Percentiles rank a stretch among this genome's conserved stretches.
Conservation (phyloP, 2,329 filamentous ascomycete genomes). For the Penicillium sclerotiorum region DNA sequence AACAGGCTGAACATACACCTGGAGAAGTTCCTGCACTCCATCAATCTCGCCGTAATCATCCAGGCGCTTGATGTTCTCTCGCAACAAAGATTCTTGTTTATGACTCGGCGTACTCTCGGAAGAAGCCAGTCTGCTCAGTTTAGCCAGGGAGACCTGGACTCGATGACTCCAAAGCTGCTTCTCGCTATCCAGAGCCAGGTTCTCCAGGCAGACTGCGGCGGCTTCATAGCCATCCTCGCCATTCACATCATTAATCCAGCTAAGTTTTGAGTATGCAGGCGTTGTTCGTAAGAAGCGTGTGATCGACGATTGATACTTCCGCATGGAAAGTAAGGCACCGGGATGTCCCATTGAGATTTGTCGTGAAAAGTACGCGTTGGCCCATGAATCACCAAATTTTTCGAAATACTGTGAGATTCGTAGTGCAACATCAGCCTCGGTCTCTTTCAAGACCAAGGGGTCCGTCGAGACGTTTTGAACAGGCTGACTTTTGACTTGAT, state of each 20-base stretch:
- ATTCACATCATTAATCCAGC: slow-evolving; percentile 92
- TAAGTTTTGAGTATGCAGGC: slow-evolving; percentile 69
- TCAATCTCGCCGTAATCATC: slow-evolving; percentile 69
- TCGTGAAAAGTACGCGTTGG: slow-evolving; percentile 75
- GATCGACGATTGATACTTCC: slow-evolving; percentile 70
- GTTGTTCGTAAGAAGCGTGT: slow-evolving; percentile 77
- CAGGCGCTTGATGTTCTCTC: slow-evolving; percentile 54
- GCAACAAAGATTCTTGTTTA: slow-evolving; percentile 39
- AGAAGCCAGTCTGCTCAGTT: slow-evolving; percentile 74
- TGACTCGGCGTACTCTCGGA: slow-evolving; percentile 37
- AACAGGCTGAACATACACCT: slow-evolving; percentile 68
- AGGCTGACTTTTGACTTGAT: slow-evolving; percentile 36
- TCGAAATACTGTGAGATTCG: slow-evolving; percentile 52
- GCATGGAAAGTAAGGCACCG: slow-evolving; percentile 68
- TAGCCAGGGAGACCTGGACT: slow-evolving; percentile 85
- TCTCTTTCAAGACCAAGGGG: slow-evolving; percentile 19
- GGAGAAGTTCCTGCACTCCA: slow-evolving; percentile 77
- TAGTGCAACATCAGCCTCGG: slow-evolving; percentile 37
- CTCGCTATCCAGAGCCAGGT: slow-evolving; percentile 71
- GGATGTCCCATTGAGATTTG: slow-evolving; percentile 70
- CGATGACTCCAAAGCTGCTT: slow-evolving; percentile 89
- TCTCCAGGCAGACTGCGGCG: slow-evolving; percentile 71
- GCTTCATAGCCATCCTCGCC: slow-evolving; percentile 73
- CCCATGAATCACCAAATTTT: slow-evolving; percentile 55
- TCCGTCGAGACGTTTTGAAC: slow-evolving; percentile 17